Conservation (phyloP, 306 rosid species). For the Clitoria ternatea region DNA sequence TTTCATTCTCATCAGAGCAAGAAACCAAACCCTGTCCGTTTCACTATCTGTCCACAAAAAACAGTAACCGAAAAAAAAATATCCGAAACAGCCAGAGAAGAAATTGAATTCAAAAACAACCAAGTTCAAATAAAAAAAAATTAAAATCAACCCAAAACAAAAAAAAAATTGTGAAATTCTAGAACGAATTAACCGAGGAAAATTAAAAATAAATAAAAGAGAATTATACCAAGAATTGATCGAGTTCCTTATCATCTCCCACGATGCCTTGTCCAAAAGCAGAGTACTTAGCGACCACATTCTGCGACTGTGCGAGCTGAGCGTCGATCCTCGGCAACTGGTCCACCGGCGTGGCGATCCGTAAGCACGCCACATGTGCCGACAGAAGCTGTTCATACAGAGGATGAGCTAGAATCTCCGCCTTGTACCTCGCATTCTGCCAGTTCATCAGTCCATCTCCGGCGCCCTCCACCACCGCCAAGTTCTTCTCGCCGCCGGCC, state of each 20-base stretch:
- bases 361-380: conserved; percentile 89
- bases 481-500: conserved; percentile 41
- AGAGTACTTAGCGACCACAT: conserved; percentile 89
- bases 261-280: conserved; percentile 64
- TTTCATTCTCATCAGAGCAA: neutral
- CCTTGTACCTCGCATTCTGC: conserved; percentile 79
- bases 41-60: neutral
- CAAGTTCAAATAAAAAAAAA: neutral
- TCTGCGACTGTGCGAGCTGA: conserved; percentile 89
- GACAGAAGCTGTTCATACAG: conserved; percentile 85
- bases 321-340: conserved; percentile 96
- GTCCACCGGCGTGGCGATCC: conserved; percentile 98
- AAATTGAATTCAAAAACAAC: neutral
- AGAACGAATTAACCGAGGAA: neutral
- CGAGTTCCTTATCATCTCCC: conserved; percentile 80
- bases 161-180: neutral
- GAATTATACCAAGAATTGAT: conserved; percentile 78
- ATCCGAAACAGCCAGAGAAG: neutral
- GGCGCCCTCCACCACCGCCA: conserved; percentile 36
- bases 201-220: neutral
- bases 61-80: neutral
- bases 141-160: neutral
- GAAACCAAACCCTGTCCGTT: neutral
- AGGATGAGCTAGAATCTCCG: conserved; percentile 83
- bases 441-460: conserved; percentile 58